Conservation (phyloP, 495 filamentous ascomycete species). For the Xylaria palmicola region DNA sequence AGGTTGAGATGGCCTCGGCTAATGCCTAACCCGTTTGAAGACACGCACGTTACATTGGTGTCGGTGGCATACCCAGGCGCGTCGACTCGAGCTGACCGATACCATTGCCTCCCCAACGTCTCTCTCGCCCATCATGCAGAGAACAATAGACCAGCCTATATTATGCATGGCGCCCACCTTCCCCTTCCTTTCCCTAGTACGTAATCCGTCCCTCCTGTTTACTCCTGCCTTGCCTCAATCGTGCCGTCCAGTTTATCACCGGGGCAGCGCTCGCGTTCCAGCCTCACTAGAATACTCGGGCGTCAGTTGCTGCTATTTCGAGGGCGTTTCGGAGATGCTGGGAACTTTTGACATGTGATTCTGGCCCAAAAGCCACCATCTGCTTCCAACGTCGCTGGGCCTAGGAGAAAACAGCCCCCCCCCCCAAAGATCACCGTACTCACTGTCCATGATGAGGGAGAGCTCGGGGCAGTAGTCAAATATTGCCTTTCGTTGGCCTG, state of each 20-base stretch:
- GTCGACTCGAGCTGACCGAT: neutral
- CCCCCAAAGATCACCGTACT: too few species aligned
- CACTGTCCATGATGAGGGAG: conserved; percentile 22
- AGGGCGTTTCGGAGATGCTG: too few species aligned
- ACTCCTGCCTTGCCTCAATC: conserved; percentile 8
- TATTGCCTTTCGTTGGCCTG: conserved; percentile 35
- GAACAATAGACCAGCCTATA: conserved; percentile 20
- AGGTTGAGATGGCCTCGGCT: neutral
- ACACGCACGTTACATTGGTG: neutral
- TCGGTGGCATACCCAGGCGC: neutral
- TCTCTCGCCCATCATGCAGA: neutral
- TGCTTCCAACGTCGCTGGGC: too few species aligned
- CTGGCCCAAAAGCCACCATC: too few species aligned
- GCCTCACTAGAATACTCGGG: too few species aligned
- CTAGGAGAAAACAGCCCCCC: too few species aligned
- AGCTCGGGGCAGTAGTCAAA: conserved; percentile 53
- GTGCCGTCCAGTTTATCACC: conserved; percentile 27
- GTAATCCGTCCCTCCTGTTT: neutral
- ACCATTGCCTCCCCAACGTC: neutral
- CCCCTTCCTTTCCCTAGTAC: neutral
- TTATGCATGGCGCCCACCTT: conserved; percentile 21
- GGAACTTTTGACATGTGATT: too few species aligned
- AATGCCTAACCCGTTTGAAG: neutral
- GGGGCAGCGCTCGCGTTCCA: conserved; percentile 44
- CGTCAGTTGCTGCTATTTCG: too few species aligned